Conservation (phyloP, 768 basidiomycete species). For the Lepiota brunneoincarnata region DNA sequence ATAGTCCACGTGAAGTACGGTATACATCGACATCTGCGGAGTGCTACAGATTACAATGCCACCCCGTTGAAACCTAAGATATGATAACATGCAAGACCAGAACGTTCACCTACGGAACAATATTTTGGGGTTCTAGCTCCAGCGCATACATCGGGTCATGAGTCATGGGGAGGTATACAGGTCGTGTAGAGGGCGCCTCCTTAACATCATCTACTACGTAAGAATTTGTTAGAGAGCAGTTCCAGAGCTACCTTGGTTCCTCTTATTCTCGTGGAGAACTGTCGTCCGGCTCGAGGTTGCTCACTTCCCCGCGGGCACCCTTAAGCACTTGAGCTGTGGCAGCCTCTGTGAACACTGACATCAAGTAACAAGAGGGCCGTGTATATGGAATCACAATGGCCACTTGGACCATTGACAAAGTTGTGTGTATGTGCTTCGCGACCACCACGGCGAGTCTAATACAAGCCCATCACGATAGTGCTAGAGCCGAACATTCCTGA, state of each 20-base stretch:
- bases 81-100: too few species aligned
- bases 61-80: too few species aligned
- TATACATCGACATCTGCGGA: too few species aligned
- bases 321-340: neutral
- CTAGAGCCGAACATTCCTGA: too few species aligned
- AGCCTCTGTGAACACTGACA: neutral
- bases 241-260: neutral
- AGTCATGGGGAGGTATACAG: slow-evolving; percentile 6
- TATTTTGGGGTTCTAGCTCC: neutral
- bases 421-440: too few species aligned
- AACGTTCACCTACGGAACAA: too few species aligned
- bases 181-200: neutral
- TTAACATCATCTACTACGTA: slow-evolving; percentile 2
- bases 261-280: neutral
- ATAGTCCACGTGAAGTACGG: too few species aligned
- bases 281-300: neutral
- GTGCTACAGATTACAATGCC: too few species aligned
- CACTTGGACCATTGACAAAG: too few species aligned
- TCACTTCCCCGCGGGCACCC: slow-evolving; percentile 3
- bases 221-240: neutral
- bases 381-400: too few species aligned
- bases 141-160: slow-evolving; percentile 5
- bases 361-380: neutral
- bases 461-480: too few species aligned
- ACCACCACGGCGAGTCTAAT: too few species aligned